phyloP scores from a whole-genome alignment of 1,284 basidiomycete species.

The Ganoderma boninense region DNA sequence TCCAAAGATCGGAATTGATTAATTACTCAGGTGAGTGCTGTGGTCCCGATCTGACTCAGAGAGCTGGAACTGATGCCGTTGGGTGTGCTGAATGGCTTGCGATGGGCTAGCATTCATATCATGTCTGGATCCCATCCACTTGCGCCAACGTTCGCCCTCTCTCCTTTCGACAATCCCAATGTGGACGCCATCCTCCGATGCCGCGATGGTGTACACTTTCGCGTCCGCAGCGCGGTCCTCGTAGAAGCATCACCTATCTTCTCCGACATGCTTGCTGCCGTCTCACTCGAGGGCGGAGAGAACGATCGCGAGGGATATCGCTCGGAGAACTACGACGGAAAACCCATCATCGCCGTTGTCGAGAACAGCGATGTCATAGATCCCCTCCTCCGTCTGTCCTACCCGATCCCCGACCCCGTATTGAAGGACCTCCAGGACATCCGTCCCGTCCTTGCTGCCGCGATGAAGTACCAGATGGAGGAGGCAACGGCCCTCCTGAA shows the following conservation, averaged over 20 bases:
- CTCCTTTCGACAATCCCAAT: slow-evolving; percentile 1
- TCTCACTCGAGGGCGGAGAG: slow-evolving; percentile 1
- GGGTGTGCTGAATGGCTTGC: background rate
- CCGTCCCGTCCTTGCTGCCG: slow-evolving; percentile 17
- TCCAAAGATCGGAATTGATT: background rate
- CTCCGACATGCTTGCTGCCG: background rate
- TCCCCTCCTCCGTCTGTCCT: slow-evolving; percentile 46
- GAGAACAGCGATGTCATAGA: slow-evolving; percentile 45
- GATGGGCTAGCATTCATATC: background rate
- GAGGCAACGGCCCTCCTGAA: slow-evolving; percentile 13
- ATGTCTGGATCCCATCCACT: background rate
- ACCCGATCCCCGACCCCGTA: slow-evolving; percentile 41
- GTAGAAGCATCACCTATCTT: slow-evolving; percentile 21
- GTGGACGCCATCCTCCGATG: slow-evolving; percentile 14
- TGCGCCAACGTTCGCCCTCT: background rate
- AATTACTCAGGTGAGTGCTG: background rate
- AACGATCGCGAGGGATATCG: background rate
- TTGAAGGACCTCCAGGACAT: slow-evolving; percentile 14
- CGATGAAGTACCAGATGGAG: slow-evolving; percentile 25
- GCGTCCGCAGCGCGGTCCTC: slow-evolving; percentile 16
- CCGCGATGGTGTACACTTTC: slow-evolving; percentile 18
- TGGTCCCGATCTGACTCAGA: background rate
- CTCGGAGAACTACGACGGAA: background rate
- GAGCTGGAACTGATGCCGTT: background rate
- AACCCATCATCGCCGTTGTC: slow-evolving; percentile 36